A percentile compares a stretch with the other conserved stretches of the same genome.
Conservation (phyloP, 768 basidiomycete species). For the Pleurotus tuber-regium region DNA sequence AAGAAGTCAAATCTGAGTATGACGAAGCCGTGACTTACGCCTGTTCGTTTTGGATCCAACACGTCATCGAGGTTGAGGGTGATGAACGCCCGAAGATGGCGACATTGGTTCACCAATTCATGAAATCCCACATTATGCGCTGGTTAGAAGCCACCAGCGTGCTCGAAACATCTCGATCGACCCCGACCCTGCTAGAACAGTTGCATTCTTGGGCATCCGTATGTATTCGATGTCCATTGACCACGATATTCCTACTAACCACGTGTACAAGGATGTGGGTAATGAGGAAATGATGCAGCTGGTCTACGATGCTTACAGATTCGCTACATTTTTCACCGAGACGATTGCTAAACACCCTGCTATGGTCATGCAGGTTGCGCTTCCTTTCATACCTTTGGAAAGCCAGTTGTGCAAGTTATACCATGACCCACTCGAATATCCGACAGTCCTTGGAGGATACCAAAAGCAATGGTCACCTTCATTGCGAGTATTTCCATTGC, state of each 20-base stretch:
- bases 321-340: constrained; percentile 1
- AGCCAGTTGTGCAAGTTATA: not conserved
- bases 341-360: constrained; percentile 6
- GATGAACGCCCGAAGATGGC: not conserved
- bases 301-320: constrained; percentile 7
- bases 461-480: constrained; percentile 3
- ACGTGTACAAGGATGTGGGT: not conserved
- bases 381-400: constrained; percentile 7
- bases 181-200: not conserved
- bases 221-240: not conserved
- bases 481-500: constrained; percentile 3
- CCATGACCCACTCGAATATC: not conserved
- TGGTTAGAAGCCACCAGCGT: constrained; percentile 11
- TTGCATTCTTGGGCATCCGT: constrained; percentile 3
- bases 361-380: constrained; percentile 6
- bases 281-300: not conserved
- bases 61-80: constrained; percentile 5
- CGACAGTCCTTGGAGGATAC: not conserved
- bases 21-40: constrained; percentile 6
- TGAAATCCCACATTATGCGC: not conserved
- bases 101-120: not conserved
- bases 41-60: constrained; percentile 7
- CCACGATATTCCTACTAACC: not conserved
- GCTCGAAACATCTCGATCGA: not conserved
- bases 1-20: not conserved